Evolutionary conservation across 345 rosid genomes (phyloP), one percentile per base, ranked within the genome.

Genomic region (Arabidopsis arenosa): DNA sequence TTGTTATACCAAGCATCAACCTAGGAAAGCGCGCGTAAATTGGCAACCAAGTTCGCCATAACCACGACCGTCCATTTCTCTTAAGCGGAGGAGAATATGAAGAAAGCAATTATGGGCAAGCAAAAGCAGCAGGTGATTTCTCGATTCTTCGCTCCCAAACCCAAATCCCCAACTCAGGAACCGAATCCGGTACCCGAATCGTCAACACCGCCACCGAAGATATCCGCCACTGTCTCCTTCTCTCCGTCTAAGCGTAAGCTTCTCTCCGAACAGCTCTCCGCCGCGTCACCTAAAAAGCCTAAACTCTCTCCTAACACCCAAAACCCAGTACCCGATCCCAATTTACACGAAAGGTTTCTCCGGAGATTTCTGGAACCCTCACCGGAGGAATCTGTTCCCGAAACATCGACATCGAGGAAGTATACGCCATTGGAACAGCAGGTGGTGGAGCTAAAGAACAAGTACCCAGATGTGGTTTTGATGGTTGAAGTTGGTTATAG

Each of bases 401-500:
- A 47, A 30, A 56, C 51, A 26, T 64, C 82, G 35, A 61, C 83
- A 1, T 55, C 66, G 48, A 80, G 56, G 43, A 90, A 88, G 59
- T 86, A 84, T 84, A 94, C 98, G 35, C 98, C 98, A 4, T 66
- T 94, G 54, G 98, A 94, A 41, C 85, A 86, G 28, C 98, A 94
- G 58, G 95, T 94, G 17, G 82, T 90, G 51, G 91, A 89, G 61
- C 83, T 94, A 4, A 94, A 92, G 72, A 70, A 30, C 30, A 85
- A 78, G 59, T 78, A 92, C 59, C 89, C 91, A 0, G 97, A 92
- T 51, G 93, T 94, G 30, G 81, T 94, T 23, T 76, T 94, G 77
- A 92, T 94, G 98, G 82, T 92, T 39, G 97, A 94, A 81, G 98
- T 94, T 49, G 98, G 97, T 62, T 94, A 94, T 84, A 86, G 84